Conservation (phyloP, 2,329 filamentous ascomycete genomes). For the Hypoxylon sp. region DNA sequence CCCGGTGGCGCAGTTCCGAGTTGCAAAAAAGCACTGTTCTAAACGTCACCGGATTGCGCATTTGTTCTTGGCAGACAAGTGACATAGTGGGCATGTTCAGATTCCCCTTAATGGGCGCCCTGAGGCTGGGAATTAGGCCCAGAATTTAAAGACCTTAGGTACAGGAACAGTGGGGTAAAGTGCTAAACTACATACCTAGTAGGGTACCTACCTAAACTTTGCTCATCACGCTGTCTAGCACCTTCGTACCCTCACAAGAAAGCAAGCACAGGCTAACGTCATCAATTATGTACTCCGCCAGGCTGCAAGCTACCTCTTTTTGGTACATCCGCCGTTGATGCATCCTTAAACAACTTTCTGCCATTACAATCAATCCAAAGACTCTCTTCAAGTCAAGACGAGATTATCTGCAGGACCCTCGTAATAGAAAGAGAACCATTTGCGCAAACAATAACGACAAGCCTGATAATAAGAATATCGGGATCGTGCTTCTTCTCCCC, state of each 20-base stretch:
- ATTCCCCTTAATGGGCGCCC: not conserved
- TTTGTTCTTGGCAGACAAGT: slow-evolving; percentile 10
- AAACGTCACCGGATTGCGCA: slow-evolving; percentile 36
- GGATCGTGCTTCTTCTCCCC: slow-evolving; percentile 22
- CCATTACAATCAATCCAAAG: slow-evolving; percentile 9
- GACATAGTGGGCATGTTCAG: not conserved
- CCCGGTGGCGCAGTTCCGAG: slow-evolving; percentile 24
- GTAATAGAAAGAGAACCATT: slow-evolving; percentile 1
- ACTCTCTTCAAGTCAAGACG: slow-evolving; percentile 7
- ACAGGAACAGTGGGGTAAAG: not conserved
- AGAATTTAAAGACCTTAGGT: not conserved
- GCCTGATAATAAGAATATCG: slow-evolving; percentile 4
- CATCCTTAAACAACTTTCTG: slow-evolving; percentile 10
- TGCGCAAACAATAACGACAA: slow-evolving; percentile 5
- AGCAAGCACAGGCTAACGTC: slow-evolving; percentile 40
- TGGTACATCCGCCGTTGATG: slow-evolving; percentile 9
- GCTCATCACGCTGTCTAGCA: too few species aligned
- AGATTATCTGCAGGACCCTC: not conserved
- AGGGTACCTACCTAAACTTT: not conserved
- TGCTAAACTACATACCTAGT: too few species aligned
- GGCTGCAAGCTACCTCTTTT: slow-evolving; percentile 21
- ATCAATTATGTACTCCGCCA: slow-evolving; percentile 35
- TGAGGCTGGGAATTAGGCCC: slow-evolving; percentile 9
- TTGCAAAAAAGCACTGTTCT: not conserved
- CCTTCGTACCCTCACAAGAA: not conserved